These are phyloP conservation scores for Hymenoscyphus linearis DNA, from an alignment of 2,329 filamentous ascomycete genomes.

Conservation along the genomic window DNA sequence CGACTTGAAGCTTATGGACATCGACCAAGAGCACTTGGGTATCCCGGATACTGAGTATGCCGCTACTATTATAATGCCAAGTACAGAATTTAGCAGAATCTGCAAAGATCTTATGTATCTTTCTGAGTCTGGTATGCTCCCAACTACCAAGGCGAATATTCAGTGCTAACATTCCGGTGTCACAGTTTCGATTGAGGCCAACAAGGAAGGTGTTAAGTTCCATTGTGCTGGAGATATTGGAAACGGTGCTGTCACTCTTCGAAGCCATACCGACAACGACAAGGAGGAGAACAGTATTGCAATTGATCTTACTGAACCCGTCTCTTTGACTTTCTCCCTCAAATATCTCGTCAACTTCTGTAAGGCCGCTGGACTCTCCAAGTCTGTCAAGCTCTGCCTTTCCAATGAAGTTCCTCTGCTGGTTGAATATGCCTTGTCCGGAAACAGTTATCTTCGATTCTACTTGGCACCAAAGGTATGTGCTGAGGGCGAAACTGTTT, in stretches of 20 bases:
- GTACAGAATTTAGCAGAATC: constrained; percentile 87
- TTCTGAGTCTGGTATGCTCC: constrained; percentile 81
- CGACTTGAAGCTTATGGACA: constrained; percentile 99
- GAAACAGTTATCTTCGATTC: constrained; percentile 88
- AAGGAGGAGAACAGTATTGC: constrained; percentile 82
- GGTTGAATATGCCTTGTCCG: constrained; percentile 80
- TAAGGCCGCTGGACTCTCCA: constrained; percentile 85
- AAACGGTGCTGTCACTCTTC: constrained; percentile 86
- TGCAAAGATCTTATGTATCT: constrained; percentile 86
- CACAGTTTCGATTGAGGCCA: constrained; percentile 87
- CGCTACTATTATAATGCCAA: constrained; percentile 83
- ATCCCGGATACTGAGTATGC: constrained; percentile 99
- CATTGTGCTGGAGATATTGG: constrained; percentile 91
- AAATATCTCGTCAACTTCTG: constrained; percentile 99
- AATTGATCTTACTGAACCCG: constrained; percentile 87
- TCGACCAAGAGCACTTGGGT: constrained; percentile 98
- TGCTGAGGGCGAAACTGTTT: background rate
- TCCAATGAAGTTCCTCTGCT: constrained; percentile 94
- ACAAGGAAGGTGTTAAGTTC: constrained; percentile 97
- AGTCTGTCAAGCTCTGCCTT: constrained; percentile 81
- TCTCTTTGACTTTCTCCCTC: constrained; percentile 92
- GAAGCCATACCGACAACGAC: constrained; percentile 82
- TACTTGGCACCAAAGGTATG: constrained; percentile 94
- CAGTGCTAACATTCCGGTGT: constrained; percentile 15
- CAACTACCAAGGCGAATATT: background rate